phyloP scores from a whole-genome alignment of 495 filamentous ascomycete genomes.

The Lasiosphaeria ovina region DNA sequence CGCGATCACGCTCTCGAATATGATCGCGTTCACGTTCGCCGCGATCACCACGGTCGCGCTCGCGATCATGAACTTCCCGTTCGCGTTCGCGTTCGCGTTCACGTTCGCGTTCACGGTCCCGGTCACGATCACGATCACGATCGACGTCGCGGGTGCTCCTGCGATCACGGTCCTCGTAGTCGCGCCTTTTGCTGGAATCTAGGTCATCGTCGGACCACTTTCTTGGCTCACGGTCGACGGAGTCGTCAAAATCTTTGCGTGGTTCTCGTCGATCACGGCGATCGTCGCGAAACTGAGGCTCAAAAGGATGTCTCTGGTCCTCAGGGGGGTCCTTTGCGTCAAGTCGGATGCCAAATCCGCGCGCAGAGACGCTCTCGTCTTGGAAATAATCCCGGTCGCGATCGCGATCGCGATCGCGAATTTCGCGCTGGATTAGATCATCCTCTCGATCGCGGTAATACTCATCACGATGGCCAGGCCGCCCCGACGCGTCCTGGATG shows the following conservation, averaged over 20 bases:
- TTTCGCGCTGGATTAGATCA: constrained; percentile 30
- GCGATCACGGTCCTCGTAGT: constrained; percentile 26
- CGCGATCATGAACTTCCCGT: constrained; percentile 1
- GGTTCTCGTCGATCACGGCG: constrained; percentile 34
- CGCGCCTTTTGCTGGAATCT: constrained; percentile 20
- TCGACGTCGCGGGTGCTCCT: constrained; percentile 24
- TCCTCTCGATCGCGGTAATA: constrained; percentile 43
- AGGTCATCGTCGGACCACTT: constrained; percentile 39
- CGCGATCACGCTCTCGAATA: constrained; percentile 11
- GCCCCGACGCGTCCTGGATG: constrained; percentile 42
- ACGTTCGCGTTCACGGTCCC: constrained; percentile 16
- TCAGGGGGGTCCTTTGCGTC: constrained; percentile 30
- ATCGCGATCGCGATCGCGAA: constrained; percentile 23
- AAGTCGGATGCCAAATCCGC: constrained; percentile 48
- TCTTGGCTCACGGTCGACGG: constrained; percentile 30
- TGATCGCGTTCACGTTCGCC: constrained; percentile 19
- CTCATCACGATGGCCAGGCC: constrained; percentile 40
- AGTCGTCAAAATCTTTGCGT: constrained; percentile 20
- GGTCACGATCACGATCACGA: constrained; percentile 16
- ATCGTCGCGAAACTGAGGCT: constrained; percentile 26
- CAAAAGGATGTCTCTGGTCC: constrained; percentile 27
- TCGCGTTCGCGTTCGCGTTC: constrained; percentile 16
- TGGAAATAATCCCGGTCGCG: constrained; percentile 32
- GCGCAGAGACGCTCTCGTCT: constrained; percentile 36
- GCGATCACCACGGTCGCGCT: constrained; percentile 17